These are phyloP conservation scores for Mycena amicta DNA, from an alignment of 768 basidiomycete species.

Conservation along the genomic window DNA sequence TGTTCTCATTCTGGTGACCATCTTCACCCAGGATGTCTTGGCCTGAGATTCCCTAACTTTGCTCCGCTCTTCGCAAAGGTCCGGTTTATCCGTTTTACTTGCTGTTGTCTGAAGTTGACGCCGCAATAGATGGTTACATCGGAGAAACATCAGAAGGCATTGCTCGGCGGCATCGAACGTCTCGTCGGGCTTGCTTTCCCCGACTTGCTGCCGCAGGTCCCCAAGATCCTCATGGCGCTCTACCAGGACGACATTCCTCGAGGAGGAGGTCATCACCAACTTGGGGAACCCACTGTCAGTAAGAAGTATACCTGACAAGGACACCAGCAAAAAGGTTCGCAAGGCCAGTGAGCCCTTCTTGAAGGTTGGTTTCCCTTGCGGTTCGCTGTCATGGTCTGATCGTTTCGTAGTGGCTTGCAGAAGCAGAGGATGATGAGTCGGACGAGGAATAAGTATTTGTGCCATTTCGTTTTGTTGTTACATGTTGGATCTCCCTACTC, in stretches of 20 bases:
- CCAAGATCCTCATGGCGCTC: conserved; percentile 91
- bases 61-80: conserved; percentile 79
- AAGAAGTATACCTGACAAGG: conserved; percentile 96
- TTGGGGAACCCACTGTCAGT: conserved; percentile 98
- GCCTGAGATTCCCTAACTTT: conserved; percentile 65
- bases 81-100: conserved; percentile 22
- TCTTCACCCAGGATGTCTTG: conserved; percentile 78
- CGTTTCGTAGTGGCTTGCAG: conserved; percentile 73
- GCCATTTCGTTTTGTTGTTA: neutral
- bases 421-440: conserved; percentile 82
- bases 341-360: conserved; percentile 96
- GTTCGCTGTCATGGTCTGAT: conserved; percentile 4
- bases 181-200: conserved; percentile 75
- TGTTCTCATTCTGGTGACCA: conserved; percentile 73
- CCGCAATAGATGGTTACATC: conserved; percentile 73
- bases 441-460: conserved; percentile 40
- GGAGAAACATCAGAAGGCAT: conserved; percentile 94
- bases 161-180: conserved; percentile 92
- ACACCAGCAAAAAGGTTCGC: conserved; percentile 92
- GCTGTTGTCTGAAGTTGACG: conserved; percentile 9
- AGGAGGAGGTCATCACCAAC: conserved; percentile 85
- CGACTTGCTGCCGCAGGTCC: conserved; percentile 69
- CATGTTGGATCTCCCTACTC: conserved; percentile 12
- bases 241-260: conserved; percentile 92
- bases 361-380: conserved; percentile 54